Evolutionary conservation across 1,284 basidiomycete genomes (phyloP).

Genomic region (Athelia psychrophila): DNA sequence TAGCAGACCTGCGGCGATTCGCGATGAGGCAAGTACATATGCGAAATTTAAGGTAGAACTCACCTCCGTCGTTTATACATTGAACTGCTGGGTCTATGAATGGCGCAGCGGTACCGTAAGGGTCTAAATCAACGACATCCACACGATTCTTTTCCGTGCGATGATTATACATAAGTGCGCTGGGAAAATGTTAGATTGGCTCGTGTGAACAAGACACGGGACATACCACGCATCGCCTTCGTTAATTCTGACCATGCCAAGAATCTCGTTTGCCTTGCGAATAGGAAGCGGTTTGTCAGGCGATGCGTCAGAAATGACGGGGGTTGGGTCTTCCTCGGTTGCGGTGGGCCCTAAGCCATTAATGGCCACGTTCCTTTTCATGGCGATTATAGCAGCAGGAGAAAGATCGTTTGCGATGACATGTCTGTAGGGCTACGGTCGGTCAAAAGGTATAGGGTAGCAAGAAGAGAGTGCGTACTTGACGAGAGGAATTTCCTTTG

Average conservation of each 20-base stretch:
- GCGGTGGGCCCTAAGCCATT: slow-evolving; percentile 69
- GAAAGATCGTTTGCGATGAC: slow-evolving; percentile 96
- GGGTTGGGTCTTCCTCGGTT: slow-evolving; percentile 14
- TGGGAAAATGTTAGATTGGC: slow-evolving; percentile 23
- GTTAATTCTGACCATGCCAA: slow-evolving; percentile 75
- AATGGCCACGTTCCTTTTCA: slow-evolving; percentile 86
- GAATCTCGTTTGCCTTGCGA: slow-evolving; percentile 12
- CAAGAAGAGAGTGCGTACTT: slow-evolving; percentile 48
- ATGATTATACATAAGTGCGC: slow-evolving; percentile 90
- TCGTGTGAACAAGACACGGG: neutral
- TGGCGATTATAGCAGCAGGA: slow-evolving; percentile 80
- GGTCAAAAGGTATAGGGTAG: slow-evolving; percentile 7
- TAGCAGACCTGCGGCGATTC: slow-evolving; percentile 63
- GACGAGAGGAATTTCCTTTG: slow-evolving; percentile 93
- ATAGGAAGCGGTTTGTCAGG: slow-evolving; percentile 16
- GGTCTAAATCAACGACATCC: slow-evolving; percentile 95
- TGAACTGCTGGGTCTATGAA: slow-evolving; percentile 99
- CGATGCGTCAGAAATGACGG: slow-evolving; percentile 13
- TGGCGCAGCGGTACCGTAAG: slow-evolving; percentile 95
- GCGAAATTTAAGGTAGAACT: slow-evolving; percentile 12
- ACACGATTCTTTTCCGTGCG: slow-evolving; percentile 73
- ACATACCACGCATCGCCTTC: slow-evolving; percentile 91
- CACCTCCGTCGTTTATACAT: slow-evolving; percentile 83
- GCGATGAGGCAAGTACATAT: slow-evolving; percentile 3
- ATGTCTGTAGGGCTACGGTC: slow-evolving; percentile 46